A percentile compares a stretch with the other conserved stretches of the same genome.
These are phyloP conservation scores for Juglanconis juglandina DNA, from an alignment of 2,329 filamentous ascomycete genomes.

Conservation along the genomic window DNA sequence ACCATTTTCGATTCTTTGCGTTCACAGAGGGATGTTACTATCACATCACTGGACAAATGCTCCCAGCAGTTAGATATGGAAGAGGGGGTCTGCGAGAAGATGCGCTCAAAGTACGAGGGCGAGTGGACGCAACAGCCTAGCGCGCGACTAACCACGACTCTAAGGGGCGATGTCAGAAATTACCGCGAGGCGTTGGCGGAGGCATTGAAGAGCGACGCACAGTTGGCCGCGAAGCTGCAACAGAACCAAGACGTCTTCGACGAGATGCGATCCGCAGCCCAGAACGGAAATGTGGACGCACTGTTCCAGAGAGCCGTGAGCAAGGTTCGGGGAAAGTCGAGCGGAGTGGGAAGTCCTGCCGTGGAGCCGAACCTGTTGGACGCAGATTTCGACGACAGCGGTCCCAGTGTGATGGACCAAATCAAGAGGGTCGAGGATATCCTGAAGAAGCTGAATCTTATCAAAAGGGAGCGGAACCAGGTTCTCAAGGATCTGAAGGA, in stretches of 20 bases:
- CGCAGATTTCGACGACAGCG: slow-evolving; percentile 80
- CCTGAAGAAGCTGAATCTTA: slow-evolving; percentile 82
- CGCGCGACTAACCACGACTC: slow-evolving; percentile 78
- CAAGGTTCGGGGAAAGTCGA: slow-evolving; percentile 66
- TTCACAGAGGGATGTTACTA: slow-evolving; percentile 71
- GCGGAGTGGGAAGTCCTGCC: slow-evolving; percentile 58
- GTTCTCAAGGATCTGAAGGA: slow-evolving; percentile 96
- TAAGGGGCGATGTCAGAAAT: slow-evolving; percentile 81
- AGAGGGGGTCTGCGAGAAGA: slow-evolving; percentile 97
- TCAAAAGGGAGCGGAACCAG: slow-evolving; percentile 88
- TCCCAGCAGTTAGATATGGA: slow-evolving; percentile 92
- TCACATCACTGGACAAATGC: slow-evolving; percentile 70
- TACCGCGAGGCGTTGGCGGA: slow-evolving; percentile 89
- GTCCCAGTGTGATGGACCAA: slow-evolving; percentile 80
- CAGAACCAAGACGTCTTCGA: slow-evolving; percentile 88
- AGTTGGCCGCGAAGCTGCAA: slow-evolving; percentile 77
- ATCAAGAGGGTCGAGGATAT: slow-evolving; percentile 86
- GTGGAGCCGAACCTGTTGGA: slow-evolving; percentile 74
- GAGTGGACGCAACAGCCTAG: slow-evolving; percentile 99
- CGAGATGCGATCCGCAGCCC: slow-evolving; percentile 87
- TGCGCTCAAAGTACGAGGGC: slow-evolving; percentile 92
- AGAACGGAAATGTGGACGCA: slow-evolving; percentile 80
- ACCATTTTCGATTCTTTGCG: slow-evolving; percentile 76
- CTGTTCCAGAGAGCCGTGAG: slow-evolving; percentile 85
- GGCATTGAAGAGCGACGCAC: slow-evolving; percentile 79